Conservation (phyloP, 352 stramenopile species). For the Blastocystis sp. region DNA sequence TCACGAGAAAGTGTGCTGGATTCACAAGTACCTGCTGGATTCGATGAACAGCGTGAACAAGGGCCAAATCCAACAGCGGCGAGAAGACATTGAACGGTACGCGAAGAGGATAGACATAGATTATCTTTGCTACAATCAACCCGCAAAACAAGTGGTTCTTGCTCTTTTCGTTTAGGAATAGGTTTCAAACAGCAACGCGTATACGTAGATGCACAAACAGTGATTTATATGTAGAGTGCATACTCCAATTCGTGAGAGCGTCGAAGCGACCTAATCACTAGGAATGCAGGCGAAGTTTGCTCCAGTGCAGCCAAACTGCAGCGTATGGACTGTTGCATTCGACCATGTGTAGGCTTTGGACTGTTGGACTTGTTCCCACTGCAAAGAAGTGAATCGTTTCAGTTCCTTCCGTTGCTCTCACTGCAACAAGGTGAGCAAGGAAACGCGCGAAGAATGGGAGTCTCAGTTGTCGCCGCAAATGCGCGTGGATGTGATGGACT, state of each 20-base stretch:
- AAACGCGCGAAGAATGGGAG: not conserved
- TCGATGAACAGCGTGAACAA: not conserved
- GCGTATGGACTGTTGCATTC: not conserved
- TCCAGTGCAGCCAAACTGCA: not conserved
- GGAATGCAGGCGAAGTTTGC: not conserved
- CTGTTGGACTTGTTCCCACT: not conserved
- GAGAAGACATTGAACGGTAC: not conserved
- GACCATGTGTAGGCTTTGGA: not conserved
- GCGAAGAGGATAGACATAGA: not conserved
- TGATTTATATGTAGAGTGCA: not conserved
- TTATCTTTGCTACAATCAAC: not conserved
- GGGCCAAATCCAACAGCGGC: not conserved
- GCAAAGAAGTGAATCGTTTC: not conserved
- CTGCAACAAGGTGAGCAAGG: not conserved
- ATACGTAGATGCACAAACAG: not conserved
- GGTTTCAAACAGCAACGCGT: not conserved
- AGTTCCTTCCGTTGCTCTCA: not conserved
- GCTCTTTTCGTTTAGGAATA: not conserved
- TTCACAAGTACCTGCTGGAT: not conserved
- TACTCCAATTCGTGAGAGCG: not conserved
- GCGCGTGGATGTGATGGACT: not conserved
- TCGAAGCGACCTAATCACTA: not conserved
- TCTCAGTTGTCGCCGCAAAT: not conserved
- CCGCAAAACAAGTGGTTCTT: not conserved
- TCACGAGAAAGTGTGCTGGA: not conserved